Conservation (phyloP, 225 moss, liverwort and hornwort genomes). For the Polytrichum formosum region DNA sequence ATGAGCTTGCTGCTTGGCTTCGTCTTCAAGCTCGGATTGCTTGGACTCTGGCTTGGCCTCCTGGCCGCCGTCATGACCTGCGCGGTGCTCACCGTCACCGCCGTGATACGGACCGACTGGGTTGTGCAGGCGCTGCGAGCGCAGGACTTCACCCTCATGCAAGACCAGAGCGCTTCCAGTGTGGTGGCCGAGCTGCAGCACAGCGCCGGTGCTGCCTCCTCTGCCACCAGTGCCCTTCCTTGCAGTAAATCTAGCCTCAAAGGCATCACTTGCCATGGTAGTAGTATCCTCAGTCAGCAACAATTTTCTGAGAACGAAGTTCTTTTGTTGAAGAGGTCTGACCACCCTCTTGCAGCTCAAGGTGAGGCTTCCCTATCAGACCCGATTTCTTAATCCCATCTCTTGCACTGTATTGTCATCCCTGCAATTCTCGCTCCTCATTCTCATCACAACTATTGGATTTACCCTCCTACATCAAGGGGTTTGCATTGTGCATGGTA, state of each 20-base stretch:
- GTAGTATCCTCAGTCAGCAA: background rate
- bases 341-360: slow-evolving; percentile 4
- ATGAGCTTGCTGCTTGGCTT: slow-evolving; percentile 38
- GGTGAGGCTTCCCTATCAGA: background rate
- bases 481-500: too few relatives aligned
- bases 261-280: slow-evolving; percentile 1
- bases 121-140: slow-evolving; percentile 32
- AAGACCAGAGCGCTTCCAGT: slow-evolving; percentile 1
- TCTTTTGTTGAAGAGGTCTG: slow-evolving; percentile 12
- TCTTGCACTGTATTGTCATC: too few relatives aligned
- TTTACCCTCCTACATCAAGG: too few relatives aligned
- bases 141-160: slow-evolving; percentile 21
- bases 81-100: slow-evolving; percentile 33
- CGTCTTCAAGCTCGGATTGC: slow-evolving; percentile 36
- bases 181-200: background rate
- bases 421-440: too few relatives aligned
- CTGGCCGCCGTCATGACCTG: slow-evolving; percentile 40
- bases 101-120: slow-evolving; percentile 45
- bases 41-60: slow-evolving; percentile 47
- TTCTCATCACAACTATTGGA: too few relatives aligned
- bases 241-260: background rate
- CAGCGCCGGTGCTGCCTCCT: background rate
- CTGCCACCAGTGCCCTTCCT: background rate
- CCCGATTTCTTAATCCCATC: too few relatives aligned
- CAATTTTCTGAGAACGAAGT: slow-evolving; percentile 19